These are phyloP conservation scores for Avena atlantica DNA, from an alignment of 176 grass and related monocot genomes.

Conservation along the genomic window DNA sequence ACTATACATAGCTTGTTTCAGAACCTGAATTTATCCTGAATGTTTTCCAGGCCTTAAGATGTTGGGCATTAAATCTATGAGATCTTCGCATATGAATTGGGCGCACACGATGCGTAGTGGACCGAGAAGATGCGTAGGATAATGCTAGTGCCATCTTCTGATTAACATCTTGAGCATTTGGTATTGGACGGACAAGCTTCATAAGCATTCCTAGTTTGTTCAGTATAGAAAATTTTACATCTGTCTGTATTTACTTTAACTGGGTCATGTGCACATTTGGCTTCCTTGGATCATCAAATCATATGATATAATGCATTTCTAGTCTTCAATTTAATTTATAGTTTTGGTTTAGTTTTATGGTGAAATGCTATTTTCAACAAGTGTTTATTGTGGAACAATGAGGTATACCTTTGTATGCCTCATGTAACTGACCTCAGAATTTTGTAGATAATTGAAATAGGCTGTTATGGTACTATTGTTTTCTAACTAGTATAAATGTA, in stretches of 20 bases:
- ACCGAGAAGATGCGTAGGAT: too few species aligned
- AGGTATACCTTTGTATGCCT: not conserved
- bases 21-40: too few species aligned
- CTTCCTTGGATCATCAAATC: not conserved
- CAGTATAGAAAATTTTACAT: not conserved
- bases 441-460: too few species aligned
- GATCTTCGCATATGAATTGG: too few species aligned
- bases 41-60: too few species aligned
- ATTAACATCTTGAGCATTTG: not conserved
- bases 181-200: not conserved
- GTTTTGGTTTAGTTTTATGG: slow-evolving; percentile 3
- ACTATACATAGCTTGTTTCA: too few species aligned
- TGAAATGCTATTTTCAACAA: slow-evolving; percentile 3
- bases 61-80: too few species aligned
- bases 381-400: not conserved
- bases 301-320: slow-evolving; percentile 9
- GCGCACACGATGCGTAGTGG: too few species aligned
- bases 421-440: not conserved
- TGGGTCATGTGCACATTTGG: not conserved
- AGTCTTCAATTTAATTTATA: not conserved
- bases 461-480: too few species aligned
- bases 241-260: slow-evolving; percentile 11
- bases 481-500: too few species aligned
- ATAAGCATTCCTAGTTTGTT: not conserved
- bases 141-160: too few species aligned